Percentiles rank a stretch among this genome's conserved stretches.
Conservation (phyloP, 2,329 filamentous ascomycete genomes). For the Paraphoma sp. region DNA sequence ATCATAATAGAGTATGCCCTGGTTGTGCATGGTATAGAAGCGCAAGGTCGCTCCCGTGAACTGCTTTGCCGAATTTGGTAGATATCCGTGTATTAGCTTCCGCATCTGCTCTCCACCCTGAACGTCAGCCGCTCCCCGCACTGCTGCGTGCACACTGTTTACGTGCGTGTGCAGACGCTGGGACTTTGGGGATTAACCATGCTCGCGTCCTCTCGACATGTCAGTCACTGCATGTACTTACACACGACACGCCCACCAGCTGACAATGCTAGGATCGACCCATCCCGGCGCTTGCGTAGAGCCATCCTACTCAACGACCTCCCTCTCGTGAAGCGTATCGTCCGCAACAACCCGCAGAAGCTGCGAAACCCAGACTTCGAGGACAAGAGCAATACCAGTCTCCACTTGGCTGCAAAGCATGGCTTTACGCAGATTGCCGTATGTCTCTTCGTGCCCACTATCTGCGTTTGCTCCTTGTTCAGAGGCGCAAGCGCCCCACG, state of each 20-base stretch:
- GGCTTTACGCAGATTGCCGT: constrained; percentile 73
- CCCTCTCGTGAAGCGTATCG: constrained; percentile 76
- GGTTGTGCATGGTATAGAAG: background rate
- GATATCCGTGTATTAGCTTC: constrained; percentile 33
- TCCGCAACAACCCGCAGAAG: constrained; percentile 72
- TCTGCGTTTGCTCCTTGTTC: too few species aligned
- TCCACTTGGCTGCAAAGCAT: constrained; percentile 79
- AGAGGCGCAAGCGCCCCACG: background rate
- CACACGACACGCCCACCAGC: background rate
- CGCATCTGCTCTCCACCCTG: constrained; percentile 24
- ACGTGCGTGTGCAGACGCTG: constrained; percentile 1
- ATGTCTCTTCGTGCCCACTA: constrained; percentile 18
- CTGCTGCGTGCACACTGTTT: background rate
- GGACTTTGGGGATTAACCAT: constrained; percentile 23
- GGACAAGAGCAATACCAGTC: constrained; percentile 79
- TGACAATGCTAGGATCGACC: constrained; percentile 68
- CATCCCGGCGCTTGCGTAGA: constrained; percentile 77
- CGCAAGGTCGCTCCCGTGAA: constrained; percentile 1
- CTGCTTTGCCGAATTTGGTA: constrained; percentile 30
- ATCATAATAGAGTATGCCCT: background rate
- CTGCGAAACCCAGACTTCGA: constrained; percentile 81
- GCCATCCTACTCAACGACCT: constrained; percentile 79
- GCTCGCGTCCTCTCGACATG: constrained; percentile 29
- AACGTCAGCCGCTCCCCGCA: constrained; percentile 15
- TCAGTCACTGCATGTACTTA: constrained; percentile 8